Percentiles rank a stretch among this genome's conserved stretches.
phyloP scores from a whole-genome alignment of 495 filamentous ascomycete species.

The Barbatosphaeria neglecta region DNA sequence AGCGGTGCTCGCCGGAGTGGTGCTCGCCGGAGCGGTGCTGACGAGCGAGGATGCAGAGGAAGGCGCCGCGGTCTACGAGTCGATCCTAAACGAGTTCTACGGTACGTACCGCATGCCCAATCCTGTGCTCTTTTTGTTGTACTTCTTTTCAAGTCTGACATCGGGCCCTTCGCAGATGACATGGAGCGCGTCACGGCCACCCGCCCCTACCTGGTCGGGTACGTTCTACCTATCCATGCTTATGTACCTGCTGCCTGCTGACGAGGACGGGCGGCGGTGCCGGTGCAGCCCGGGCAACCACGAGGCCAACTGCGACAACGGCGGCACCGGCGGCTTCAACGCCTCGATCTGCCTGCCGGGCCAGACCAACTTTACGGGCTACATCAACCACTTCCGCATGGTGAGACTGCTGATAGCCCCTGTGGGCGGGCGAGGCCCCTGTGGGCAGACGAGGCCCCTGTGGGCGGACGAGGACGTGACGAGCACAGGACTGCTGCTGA shows the following conservation, averaged over 20 bases:
- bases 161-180: slow-evolving; percentile 12
- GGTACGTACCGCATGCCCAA: neutral
- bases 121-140: neutral
- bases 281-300: slow-evolving; percentile 39
- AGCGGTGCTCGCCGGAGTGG: neutral
- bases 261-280: too few species aligned
- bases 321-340: slow-evolving; percentile 11
- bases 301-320: slow-evolving; percentile 37
- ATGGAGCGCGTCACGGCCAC: slow-evolving; percentile 29
- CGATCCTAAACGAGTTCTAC: slow-evolving; percentile 45
- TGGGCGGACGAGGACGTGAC: too few species aligned
- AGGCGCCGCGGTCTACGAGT: slow-evolving; percentile 37
- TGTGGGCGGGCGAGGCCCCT: too few species aligned
- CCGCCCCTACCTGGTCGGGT: slow-evolving; percentile 40
- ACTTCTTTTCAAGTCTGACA: neutral
- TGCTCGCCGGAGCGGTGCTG: neutral
- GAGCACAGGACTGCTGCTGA: neutral
- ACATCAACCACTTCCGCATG: slow-evolving; percentile 42
- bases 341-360: slow-evolving; percentile 34
- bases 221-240: too few species aligned
- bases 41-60: slow-evolving; percentile 3
- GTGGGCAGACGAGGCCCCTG: too few species aligned
- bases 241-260: slow-evolving; percentile 13
- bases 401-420: neutral
- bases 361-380: slow-evolving; percentile 45